phyloP scores from a whole-genome alignment of 495 filamentous ascomycete species.

The Annulohypoxylon maeteangense region DNA sequence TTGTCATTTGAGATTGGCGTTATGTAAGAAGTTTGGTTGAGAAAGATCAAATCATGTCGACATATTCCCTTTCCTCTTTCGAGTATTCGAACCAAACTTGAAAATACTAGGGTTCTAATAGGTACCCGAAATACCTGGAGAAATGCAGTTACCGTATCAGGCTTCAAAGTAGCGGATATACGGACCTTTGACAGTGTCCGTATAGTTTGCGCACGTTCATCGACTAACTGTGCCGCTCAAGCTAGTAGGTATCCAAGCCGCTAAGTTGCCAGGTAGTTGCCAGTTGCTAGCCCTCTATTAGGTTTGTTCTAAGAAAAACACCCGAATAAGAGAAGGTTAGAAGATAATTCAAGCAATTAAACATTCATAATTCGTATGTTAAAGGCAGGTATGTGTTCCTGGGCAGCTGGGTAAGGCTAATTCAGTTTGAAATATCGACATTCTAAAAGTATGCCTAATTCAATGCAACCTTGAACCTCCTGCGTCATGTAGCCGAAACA shows the following conservation, averaged over 20 bases:
- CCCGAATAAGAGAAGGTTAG: slow-evolving; percentile 5
- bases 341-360: slow-evolving; percentile 1
- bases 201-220: slow-evolving; percentile 11
- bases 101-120: slow-evolving; percentile 26
- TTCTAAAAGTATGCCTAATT: slow-evolving; percentile 29
- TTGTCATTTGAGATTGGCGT: slow-evolving; percentile 37
- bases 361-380: slow-evolving; percentile 12
- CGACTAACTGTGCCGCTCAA: slow-evolving; percentile 28
- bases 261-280: not conserved
- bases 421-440: slow-evolving; percentile 20
- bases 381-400: slow-evolving; percentile 30
- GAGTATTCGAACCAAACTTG: slow-evolving; percentile 33
- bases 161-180: slow-evolving; percentile 17
- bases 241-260: not conserved
- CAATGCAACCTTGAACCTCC: slow-evolving; percentile 34
- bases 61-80: slow-evolving; percentile 24
- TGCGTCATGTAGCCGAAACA: slow-evolving; percentile 37
- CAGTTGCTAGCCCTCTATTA: not conserved
- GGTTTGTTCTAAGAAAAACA: not conserved
- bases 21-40: slow-evolving; percentile 31
- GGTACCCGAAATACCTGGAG: slow-evolving; percentile 15
- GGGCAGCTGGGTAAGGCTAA: slow-evolving; percentile 25
- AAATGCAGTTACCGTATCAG: slow-evolving; percentile 31
- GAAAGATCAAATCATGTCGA: slow-evolving; percentile 42
- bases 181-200: slow-evolving; percentile 7